Base-by-base conservation (phyloP, 495 filamentous ascomycete genomes). In the Hyaloscypha finlandica region DNA sequence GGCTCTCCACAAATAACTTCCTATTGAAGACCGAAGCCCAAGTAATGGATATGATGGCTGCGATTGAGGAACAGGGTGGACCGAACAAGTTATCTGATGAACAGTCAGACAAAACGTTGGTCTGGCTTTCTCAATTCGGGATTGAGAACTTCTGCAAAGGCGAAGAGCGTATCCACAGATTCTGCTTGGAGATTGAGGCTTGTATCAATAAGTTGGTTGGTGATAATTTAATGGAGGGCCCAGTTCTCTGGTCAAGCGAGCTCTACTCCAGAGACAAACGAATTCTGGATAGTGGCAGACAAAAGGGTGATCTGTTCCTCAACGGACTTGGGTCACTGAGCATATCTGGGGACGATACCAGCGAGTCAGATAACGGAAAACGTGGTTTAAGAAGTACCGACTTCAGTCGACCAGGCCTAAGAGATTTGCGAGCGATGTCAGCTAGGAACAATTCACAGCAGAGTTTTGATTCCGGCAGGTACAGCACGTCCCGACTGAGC, bases 61-160 rank as follows among this genome's bases (percentile, higher is more conserved):
- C 93, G 14, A 79, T 86, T 1, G 87, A 88, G 37, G 93, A 92
- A 45, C 91, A 97, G 69, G 95, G 92, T 52, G 94, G 95, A 0
- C 90, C 91, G 3, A 95, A 94, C 76, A 99, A 99, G 74, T 85
- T 99, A 12, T 92, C 91, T n/a, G 95, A 99, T 74, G 94, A 97
- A 61, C 95, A 98, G 74, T 87, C 94, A 3, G 92, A 94, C 39
- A 88, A 93, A 69, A 96, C 93, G 5, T 81, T 85, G 29, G 89
- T 88, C 61, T 99, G 95, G 92, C 77, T 99, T 55, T 86, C 89
- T 19, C 87, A 90, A 74, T 89, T 88, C 69, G 87, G 86, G 12
- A 86, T 97, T 25, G 94, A 95, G 76, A 97, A 97, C 72, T 94
- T 97, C 77, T 99, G 95, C 80, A 90, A 89, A 71, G 95, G 94